Evolutionary conservation across 2,329 filamentous ascomycete species (phyloP).

Genomic region (Cyphellophora europaea): DNA sequence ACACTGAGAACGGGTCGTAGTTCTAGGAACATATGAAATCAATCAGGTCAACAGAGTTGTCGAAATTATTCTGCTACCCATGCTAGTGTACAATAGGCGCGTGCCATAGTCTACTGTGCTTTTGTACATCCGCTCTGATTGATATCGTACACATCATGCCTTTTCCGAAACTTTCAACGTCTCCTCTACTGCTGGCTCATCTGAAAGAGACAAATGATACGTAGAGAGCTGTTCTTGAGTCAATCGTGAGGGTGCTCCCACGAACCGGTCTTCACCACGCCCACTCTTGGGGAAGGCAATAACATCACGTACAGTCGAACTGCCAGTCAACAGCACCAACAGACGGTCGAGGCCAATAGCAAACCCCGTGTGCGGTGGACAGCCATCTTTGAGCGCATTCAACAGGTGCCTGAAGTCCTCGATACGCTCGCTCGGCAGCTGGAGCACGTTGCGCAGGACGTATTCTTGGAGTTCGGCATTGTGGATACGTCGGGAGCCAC

Average conservation of each 20-base stretch:
- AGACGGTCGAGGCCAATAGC: slow-evolving; percentile 87
- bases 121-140: too few relatives aligned
- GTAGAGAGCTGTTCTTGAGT: slow-evolving; percentile 50
- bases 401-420: slow-evolving; percentile 77
- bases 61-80: too few relatives aligned
- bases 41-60: too few relatives aligned
- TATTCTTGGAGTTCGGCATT: slow-evolving; percentile 72
- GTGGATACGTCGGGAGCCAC: slow-evolving; percentile 88
- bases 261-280: slow-evolving; percentile 76
- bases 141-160: too few relatives aligned
- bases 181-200: not conserved
- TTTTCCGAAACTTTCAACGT: slow-evolving; percentile 2
- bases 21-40: too few relatives aligned
- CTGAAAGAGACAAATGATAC: slow-evolving; percentile 42
- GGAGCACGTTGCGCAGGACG: slow-evolving; percentile 72
- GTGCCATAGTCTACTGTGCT: too few relatives aligned
- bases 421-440: slow-evolving; percentile 65
- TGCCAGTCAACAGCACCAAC: slow-evolving; percentile 67
- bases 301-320: slow-evolving; percentile 74
- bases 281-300: slow-evolving; percentile 96
- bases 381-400: slow-evolving; percentile 71
- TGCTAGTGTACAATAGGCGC: too few relatives aligned
- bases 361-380: slow-evolving; percentile 89
- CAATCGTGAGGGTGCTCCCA: slow-evolving; percentile 64
- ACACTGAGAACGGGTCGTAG: too few relatives aligned